These are phyloP conservation scores for Quillaja saponaria DNA, from an alignment of 306 rosid species.

Conservation along the genomic window DNA sequence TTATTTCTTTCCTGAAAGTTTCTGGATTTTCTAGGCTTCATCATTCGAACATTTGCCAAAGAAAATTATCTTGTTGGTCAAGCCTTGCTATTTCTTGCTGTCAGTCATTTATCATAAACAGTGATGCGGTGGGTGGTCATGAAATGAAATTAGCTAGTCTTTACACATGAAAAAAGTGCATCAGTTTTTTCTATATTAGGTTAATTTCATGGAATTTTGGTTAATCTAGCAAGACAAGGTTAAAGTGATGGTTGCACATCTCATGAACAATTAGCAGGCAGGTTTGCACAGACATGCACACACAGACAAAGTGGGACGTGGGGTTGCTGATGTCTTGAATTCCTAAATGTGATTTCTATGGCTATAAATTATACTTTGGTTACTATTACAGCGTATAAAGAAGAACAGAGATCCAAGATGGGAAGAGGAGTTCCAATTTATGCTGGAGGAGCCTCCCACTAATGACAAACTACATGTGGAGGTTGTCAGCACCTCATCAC, in stretches of 20 bases:
- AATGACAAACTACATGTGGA: constrained; percentile 76
- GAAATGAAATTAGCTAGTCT: background rate
- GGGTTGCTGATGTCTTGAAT: constrained; percentile 5
- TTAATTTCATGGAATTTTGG: background rate
- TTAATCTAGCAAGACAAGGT: background rate
- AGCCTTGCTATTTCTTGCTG: background rate
- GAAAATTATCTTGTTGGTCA: background rate
- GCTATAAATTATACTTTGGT: background rate
- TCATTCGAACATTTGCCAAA: background rate
- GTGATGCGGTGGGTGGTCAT: background rate
- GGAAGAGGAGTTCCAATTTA: constrained; percentile 79
- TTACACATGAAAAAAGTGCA: background rate
- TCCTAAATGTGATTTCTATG: constrained; percentile 17
- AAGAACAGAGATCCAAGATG: constrained; percentile 91
- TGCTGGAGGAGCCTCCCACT: constrained; percentile 72
- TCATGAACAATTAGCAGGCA: too few species aligned
- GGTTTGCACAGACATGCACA: too few species aligned
- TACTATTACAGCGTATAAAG: constrained; percentile 50
- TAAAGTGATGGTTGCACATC: background rate
- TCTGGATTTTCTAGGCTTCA: background rate
- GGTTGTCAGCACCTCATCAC: constrained; percentile 78
- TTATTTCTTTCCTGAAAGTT: background rate
- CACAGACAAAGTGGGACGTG: background rate
- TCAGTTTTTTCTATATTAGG: background rate
- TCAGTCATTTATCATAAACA: background rate